Conservation (phyloP, 1,284 basidiomycete species). For the Salmacisia buchloeana region DNA sequence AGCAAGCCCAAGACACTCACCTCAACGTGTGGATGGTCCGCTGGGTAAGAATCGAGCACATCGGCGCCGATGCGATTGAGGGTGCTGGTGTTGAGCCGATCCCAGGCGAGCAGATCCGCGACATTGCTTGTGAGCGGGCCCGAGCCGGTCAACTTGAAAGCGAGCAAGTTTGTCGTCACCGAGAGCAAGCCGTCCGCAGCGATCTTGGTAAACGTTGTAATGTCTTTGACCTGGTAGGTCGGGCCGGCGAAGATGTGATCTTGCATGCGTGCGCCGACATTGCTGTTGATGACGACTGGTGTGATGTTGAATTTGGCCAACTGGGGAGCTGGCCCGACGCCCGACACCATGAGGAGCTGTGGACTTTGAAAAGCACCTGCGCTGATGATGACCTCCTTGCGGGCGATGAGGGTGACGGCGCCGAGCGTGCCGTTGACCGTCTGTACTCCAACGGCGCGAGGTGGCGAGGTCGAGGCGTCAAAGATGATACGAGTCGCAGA, state of each 20-base stretch:
- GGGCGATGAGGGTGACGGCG: constrained; percentile 21
- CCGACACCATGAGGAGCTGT: constrained; percentile 43
- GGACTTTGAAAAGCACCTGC: constrained; percentile 45
- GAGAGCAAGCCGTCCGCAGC: constrained; percentile 9
- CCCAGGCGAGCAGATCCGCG: constrained; percentile 33
- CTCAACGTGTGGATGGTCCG: constrained; percentile 28
- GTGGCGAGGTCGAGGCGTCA: constrained; percentile 34
- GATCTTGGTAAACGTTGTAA: neutral
- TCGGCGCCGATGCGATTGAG: constrained; percentile 22
- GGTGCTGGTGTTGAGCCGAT: constrained; percentile 24
- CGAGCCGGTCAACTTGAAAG: constrained; percentile 18
- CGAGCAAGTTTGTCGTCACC: constrained; percentile 20
- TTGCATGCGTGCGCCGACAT: constrained; percentile 38
- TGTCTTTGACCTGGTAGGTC: constrained; percentile 28
- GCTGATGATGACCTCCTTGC: constrained; percentile 41
- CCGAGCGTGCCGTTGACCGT: constrained; percentile 2
- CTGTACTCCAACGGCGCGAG: constrained; percentile 22
- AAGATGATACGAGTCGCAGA: constrained; percentile 43
- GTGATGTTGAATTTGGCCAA: constrained; percentile 23
- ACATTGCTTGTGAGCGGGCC: constrained; percentile 37
- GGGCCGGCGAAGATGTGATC: constrained; percentile 39
- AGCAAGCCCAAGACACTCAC: neutral
- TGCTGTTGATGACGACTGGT: constrained; percentile 17
- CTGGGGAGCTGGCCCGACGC: constrained; percentile 29
- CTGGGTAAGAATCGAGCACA: constrained; percentile 19